Evolutionary conservation across 2,329 filamentous ascomycete species (phyloP).

Genomic region (Laburnicola sp.): DNA sequence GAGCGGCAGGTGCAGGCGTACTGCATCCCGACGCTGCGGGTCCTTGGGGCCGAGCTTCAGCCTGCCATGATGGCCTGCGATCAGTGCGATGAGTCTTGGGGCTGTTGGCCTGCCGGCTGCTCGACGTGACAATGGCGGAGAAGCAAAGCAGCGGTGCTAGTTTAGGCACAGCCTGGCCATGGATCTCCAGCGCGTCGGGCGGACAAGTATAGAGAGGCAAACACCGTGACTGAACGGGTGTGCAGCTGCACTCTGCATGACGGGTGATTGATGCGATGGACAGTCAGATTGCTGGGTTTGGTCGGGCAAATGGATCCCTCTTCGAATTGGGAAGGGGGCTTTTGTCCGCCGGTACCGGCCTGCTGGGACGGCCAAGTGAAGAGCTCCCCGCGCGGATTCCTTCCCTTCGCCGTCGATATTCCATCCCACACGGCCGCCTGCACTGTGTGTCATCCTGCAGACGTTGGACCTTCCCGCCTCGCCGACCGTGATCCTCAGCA

Average conservation of each 20-base stretch:
- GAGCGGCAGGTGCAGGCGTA: neutral
- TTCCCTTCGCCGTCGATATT: neutral
- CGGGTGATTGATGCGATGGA: neutral
- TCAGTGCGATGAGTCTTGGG: neutral
- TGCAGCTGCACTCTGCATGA: neutral
- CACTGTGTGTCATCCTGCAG: neutral
- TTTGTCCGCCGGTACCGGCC: neutral
- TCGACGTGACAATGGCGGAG: neutral
- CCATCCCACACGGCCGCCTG: neutral
- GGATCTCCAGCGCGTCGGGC: neutral
- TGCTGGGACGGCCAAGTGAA: neutral
- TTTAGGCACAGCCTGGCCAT: neutral
- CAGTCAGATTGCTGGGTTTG: neutral
- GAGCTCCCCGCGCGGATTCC: neutral
- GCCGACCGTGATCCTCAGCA: too few relatives aligned
- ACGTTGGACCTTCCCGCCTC: too few relatives aligned
- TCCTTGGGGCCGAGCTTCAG: neutral
- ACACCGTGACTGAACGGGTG: neutral
- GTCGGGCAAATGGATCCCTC: neutral
- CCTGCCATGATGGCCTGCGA: neutral
- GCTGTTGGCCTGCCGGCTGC: neutral
- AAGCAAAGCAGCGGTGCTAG: too few relatives aligned
- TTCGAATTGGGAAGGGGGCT: neutral
- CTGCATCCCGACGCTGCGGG: neutral
- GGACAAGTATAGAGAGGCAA: constrained; percentile 1